These are phyloP conservation scores for Oidiodendron maius DNA, from an alignment of 495 filamentous ascomycete genomes.

Conservation along the genomic window DNA sequence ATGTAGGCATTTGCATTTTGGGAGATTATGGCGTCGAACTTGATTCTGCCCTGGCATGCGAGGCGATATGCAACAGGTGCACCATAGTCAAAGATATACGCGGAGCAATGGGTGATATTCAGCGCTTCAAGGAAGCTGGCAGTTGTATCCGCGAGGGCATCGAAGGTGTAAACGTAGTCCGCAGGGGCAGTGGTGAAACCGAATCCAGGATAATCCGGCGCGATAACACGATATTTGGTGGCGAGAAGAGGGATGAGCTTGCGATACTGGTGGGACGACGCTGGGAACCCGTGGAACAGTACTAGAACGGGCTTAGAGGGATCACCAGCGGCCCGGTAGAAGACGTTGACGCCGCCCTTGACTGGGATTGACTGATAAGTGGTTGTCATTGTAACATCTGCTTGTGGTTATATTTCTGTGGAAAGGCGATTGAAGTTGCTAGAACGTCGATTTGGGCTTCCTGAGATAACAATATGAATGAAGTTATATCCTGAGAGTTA, in stretches of 20 bases:
- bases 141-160: constrained; percentile 34
- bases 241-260: constrained; percentile 55
- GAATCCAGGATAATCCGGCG: constrained; percentile 58
- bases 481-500: too few relatives aligned
- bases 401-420: too few relatives aligned
- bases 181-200: constrained; percentile 48
- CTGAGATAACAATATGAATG: too few relatives aligned
- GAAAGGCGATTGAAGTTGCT: too few relatives aligned
- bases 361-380: too few relatives aligned
- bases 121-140: constrained; percentile 35
- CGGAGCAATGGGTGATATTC: constrained; percentile 37
- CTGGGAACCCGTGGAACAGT: constrained; percentile 59
- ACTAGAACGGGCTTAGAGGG: constrained; percentile 41
- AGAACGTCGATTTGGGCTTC: too few relatives aligned
- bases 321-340: constrained; percentile 47
- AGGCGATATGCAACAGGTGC: constrained; percentile 50
- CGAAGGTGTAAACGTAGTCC: constrained; percentile 45
- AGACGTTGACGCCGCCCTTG: constrained; percentile 46
- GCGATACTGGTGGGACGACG: constrained; percentile 57
- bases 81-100: constrained; percentile 66
- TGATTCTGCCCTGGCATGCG: constrained; percentile 39
- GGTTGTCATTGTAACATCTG: too few relatives aligned
- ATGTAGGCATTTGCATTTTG: constrained; percentile 63
- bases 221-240: constrained; percentile 44
- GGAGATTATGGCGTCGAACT: constrained; percentile 47